A percentile compares a stretch with the other conserved stretches of the same genome.
These are phyloP conservation scores for Gynandropsis gynandra DNA, from an alignment of 345 rosid species.

Conservation along the genomic window DNA sequence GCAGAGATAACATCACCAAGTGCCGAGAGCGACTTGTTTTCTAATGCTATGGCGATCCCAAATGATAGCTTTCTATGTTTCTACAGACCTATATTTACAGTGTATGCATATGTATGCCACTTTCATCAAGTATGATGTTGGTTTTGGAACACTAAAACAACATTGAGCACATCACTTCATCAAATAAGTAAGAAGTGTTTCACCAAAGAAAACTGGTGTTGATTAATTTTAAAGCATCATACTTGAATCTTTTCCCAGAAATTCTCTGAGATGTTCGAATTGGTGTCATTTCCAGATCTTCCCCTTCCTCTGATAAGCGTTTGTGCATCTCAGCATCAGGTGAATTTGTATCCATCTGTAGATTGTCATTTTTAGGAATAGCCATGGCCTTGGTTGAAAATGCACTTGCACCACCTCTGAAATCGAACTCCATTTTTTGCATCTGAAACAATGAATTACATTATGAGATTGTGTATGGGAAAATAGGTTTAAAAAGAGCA, in stretches of 20 bases:
- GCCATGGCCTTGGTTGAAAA: conserved; percentile 30
- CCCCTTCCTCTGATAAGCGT: conserved; percentile 39
- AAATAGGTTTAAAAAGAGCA: conserved; percentile 3
- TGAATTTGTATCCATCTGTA: conserved; percentile 37
- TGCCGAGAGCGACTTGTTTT: too few species aligned
- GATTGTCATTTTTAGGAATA: conserved; percentile 30
- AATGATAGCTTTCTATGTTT: not conserved
- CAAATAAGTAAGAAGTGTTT: conserved; percentile 8
- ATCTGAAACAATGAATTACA: conserved; percentile 36
- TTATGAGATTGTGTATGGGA: not conserved
- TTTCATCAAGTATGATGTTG: too few species aligned
- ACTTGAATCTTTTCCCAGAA: conserved; percentile 67
- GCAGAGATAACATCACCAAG: too few species aligned
- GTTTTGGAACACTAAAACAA: not conserved
- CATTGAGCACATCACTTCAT: not conserved
- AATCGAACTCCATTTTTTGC: conserved; percentile 44
- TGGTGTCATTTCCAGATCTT: conserved; percentile 40
- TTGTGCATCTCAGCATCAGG: conserved; percentile 43
- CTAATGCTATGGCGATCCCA: too few species aligned
- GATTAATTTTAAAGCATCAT: conserved; percentile 21
- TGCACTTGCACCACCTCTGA: conserved; percentile 79
- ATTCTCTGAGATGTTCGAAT: conserved; percentile 61
- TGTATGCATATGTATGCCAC: too few species aligned
- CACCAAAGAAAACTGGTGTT: not conserved
- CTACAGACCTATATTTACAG: too few species aligned